Evolutionary conservation across 1,284 basidiomycete species (phyloP), one percentile per base, ranked within the genome.

Genomic region (Ceratobasidium sp.): DNA sequence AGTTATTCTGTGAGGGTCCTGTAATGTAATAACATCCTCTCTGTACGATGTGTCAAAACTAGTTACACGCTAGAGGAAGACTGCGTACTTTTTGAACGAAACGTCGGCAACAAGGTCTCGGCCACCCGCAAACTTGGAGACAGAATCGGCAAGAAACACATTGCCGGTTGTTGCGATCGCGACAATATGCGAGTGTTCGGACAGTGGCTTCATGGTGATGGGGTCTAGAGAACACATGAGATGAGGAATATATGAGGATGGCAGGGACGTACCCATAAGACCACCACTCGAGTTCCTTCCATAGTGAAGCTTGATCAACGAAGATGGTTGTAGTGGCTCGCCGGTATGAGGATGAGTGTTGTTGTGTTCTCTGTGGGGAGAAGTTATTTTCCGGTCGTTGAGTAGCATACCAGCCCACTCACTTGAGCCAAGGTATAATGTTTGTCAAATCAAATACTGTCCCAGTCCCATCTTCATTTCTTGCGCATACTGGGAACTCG

Each of bases 401-500:
- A 73, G 33, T 10, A 53, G 56, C 44, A 26, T 71, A 77, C 80
- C 56, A 78, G 63, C 66, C 66, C 15, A 89, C 92, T 81, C 83
- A 94, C 96, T 97, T 95, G 64, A 98, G 88, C 91, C 95, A 98
- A 46, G 97, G 96, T 53, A 97, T 93, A 82, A 98, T 96, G 84
- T 95, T 96, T 69, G 95, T 89, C 69, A 97, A 86, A 81, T 97
- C 95, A 84, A 95, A 96, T n/a, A 95, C 93, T 69, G 86, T 86
- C 12, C 94, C 94, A 0, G 93, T 94, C 42, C 94, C 93, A 83
- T 95, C 94, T 46, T 88, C 83, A 82, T 94, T 94, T 46, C 92
- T 89, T 0, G 95, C 94, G 82, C 95, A 96, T 7, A 98, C 97
- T 0, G 97, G 97, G 82, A 95, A 93, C 28, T 88, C 89, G 84